Base-by-base conservation (phyloP, 768 basidiomycete species). In the Boletus reticuloceps region DNA sequence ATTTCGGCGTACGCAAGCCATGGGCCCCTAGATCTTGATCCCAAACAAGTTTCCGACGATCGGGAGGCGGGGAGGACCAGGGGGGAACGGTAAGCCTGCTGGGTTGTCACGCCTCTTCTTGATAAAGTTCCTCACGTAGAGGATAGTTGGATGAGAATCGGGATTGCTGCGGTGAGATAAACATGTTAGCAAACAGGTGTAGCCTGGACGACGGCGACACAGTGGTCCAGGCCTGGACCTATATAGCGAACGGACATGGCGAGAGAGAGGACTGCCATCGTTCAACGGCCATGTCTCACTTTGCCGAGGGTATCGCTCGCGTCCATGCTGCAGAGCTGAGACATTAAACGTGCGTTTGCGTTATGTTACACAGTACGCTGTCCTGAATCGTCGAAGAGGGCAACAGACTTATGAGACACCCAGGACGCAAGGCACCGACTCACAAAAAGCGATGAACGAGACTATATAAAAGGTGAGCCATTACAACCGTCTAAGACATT, bases 31-130 rank as follows among this genome's bases (percentile, higher is more conserved):
- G 69, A 32, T 64, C 61, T 70, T 69, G 70, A 79, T 75, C 47
- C 76, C 75, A 6, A 77, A 59, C 7, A 79, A 53, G 54, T 79
- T 79, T 37, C 75, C 79, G 19, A 80, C 58, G n/a, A 79, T 42
- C 31, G 78, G 77, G n/a, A 74, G 60, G 34, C 68, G 67, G 36
- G 61, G 69, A 8, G 78, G 76, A 13, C 78, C 78, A 19, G 77
- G 78, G n/a, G 78, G 78, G 13, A 75, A 44, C 8, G 62, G 64
- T 4, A 66, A 50, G 8, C 65, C 57, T 22, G 50, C 32, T 16
- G 67, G 60, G 13, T 69, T 64, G 25, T 51, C 52, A 32, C 31
- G 34, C 32, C 40, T 52, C 45, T 45, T 57, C 42, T 19, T 47
- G 29, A 63, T 20, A 31, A 51, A 47, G 2, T 16, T 54, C 36